Evolutionary conservation across 805 yeast genomes (phyloP).

Genomic region (Metschnikowia hibisci): DNA sequence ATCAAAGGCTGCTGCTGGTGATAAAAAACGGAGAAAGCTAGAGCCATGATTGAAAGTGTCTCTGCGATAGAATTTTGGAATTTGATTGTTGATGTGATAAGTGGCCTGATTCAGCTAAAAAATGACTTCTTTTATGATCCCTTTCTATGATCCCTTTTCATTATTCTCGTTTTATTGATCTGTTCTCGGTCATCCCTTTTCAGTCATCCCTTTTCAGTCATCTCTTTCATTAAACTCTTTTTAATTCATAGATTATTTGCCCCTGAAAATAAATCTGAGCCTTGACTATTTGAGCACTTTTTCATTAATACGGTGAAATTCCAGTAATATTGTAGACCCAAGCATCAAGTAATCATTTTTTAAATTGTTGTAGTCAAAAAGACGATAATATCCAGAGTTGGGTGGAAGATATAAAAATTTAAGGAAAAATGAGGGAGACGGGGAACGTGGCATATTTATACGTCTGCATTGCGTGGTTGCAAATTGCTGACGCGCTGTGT

Average conservation of each 20-base stretch:
- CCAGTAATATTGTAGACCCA: too few species aligned
- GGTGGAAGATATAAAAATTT: neutral
- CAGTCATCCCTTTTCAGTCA: slow-evolving; percentile 9
- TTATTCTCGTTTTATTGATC: too few species aligned
- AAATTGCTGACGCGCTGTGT: neutral
- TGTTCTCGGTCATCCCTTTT: too few species aligned
- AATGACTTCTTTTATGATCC: too few species aligned
- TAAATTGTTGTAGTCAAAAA: neutral
- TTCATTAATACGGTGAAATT: too few species aligned
- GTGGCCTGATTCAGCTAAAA: slow-evolving; percentile 17
- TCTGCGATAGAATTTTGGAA: too few species aligned
- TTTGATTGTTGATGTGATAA: slow-evolving; percentile 7
- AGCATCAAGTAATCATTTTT: too few species aligned
- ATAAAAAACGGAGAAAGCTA: slow-evolving; percentile 16
- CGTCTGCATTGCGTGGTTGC: slow-evolving; percentile 2
- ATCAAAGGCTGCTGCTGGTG: slow-evolving; percentile 27
- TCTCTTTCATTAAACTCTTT: too few species aligned
- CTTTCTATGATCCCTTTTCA: too few species aligned
- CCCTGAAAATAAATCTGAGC: too few species aligned
- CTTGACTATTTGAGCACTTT: too few species aligned
- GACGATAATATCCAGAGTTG: neutral
- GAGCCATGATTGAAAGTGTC: slow-evolving; percentile 6
- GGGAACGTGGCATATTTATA: neutral
- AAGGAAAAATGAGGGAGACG: neutral
- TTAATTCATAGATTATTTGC: too few species aligned